phyloP scores from a whole-genome alignment of 2,329 filamentous ascomycete genomes.

The Fusarium camptoceras region DNA sequence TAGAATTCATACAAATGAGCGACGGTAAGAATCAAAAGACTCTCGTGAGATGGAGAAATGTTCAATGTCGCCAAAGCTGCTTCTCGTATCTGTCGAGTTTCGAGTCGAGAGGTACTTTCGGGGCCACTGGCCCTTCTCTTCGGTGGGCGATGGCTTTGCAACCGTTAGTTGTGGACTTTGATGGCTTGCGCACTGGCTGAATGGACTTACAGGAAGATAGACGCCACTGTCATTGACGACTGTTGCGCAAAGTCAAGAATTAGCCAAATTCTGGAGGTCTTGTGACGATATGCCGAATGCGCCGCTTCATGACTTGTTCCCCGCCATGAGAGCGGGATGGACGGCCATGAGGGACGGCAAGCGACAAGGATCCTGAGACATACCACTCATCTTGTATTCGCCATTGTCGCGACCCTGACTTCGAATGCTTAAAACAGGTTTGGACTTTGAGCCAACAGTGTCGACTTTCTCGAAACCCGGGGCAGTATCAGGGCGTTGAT shows the following conservation, averaged over 20 bases:
- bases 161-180: constrained; percentile 20
- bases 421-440: constrained; percentile 71
- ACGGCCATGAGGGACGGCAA: constrained; percentile 19
- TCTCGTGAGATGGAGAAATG: constrained; percentile 95
- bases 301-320: constrained; percentile 28
- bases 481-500: constrained; percentile 58
- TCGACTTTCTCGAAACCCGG: constrained; percentile 71
- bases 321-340: constrained; percentile 13
- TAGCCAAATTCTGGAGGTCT: constrained; percentile 44
- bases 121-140: constrained; percentile 85
- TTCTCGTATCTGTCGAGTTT: constrained; percentile 66
- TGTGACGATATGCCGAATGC: constrained; percentile 39
- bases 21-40: constrained; percentile 95
- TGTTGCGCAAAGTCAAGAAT: constrained; percentile 54
- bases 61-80: constrained; percentile 83
- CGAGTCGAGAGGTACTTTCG: constrained; percentile 64
- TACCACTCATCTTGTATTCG: constrained; percentile 86
- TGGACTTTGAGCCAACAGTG: constrained; percentile 71
- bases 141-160: constrained; percentile 82
- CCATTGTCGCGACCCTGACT: constrained; percentile 72
- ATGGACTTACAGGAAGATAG: constrained; percentile 81
- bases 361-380: constrained; percentile 47
- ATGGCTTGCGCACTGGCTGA: background rate
- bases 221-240: constrained; percentile 97
- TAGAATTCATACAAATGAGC: constrained; percentile 81